These are phyloP conservation scores for Narthecium ossifragum DNA, from an alignment of 106 monocot genomes.

Conservation along the genomic window DNA sequence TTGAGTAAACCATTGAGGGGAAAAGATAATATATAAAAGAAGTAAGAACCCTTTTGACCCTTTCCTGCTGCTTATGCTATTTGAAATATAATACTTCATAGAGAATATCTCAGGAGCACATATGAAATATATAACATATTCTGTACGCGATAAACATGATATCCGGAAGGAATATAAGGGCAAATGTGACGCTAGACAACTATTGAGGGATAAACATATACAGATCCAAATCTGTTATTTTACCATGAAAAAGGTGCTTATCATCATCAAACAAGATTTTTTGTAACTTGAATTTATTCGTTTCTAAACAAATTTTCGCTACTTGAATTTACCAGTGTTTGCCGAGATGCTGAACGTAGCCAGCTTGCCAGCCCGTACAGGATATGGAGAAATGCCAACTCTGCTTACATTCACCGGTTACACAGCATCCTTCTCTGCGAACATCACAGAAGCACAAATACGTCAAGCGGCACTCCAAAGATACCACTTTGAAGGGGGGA, in stretches of 20 bases:
- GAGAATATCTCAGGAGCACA: too few species aligned
- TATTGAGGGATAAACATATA: background rate
- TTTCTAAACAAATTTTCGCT: too few species aligned
- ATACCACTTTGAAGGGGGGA: background rate
- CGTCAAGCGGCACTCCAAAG: too few species aligned
- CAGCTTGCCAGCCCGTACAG: conserved; percentile 20
- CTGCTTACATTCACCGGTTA: conserved; percentile 20
- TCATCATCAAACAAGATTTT: background rate
- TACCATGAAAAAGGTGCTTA: background rate
- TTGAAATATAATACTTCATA: too few species aligned
- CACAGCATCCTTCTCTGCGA: conserved; percentile 18
- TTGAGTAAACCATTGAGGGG: too few species aligned
- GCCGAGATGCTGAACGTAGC: conserved; percentile 37
- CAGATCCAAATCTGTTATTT: background rate
- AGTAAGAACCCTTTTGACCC: too few species aligned
- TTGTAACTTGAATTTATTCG: too few species aligned
- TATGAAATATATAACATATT: too few species aligned
- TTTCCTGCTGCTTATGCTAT: too few species aligned
- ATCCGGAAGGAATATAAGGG: background rate
- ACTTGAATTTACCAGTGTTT: conserved; percentile 31
- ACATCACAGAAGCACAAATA: background rate
- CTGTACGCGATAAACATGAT: too few species aligned
- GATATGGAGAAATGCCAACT: conserved; percentile 25
- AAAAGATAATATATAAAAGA: too few species aligned
- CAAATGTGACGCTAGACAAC: background rate